Evolutionary conservation across 371 early-diverging fungal genomes (phyloP).

Genomic region (Saksenaea vasiformis): DNA sequence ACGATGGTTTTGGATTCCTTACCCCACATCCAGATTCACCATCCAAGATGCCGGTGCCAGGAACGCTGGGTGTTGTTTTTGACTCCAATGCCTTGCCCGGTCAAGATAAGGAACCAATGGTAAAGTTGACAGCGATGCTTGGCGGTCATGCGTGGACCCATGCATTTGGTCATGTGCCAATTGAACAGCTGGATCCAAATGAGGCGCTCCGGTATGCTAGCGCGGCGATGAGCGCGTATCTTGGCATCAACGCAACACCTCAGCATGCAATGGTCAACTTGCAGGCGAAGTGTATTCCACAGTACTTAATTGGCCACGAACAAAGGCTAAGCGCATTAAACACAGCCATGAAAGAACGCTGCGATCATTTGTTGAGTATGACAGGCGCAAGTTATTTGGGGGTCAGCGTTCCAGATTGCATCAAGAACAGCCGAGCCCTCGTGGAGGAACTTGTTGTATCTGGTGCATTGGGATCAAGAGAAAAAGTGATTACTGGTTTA

Average conservation of each 20-base stretch:
- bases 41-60: conserved; percentile 40
- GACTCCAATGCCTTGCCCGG: conserved; percentile 82
- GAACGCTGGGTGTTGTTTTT: conserved; percentile 86
- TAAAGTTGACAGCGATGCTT: conserved; percentile 89
- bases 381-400: conserved; percentile 85
- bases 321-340: conserved; percentile 66
- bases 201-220: conserved; percentile 25
- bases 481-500: conserved; percentile 58
- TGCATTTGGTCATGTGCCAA: conserved; percentile 31
- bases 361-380: conserved; percentile 65
- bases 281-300: conserved; percentile 87
- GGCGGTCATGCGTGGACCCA: conserved; percentile 82
- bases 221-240: conserved; percentile 50
- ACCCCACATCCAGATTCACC: conserved; percentile 68
- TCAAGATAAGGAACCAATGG: conserved; percentile 55
- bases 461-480: conserved; percentile 38
- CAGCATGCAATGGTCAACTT: conserved; percentile 54
- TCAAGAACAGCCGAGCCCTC: conserved; percentile 70
- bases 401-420: conserved; percentile 88
- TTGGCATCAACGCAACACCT: conserved; percentile 61
- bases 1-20: conserved; percentile 90
- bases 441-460: conserved; percentile 53
- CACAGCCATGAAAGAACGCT: conserved; percentile 36
- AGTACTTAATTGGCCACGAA: conserved; percentile 84
- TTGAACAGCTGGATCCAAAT: conserved; percentile 31